A percentile compares a stretch with the other conserved stretches of the same genome.
These are phyloP conservation scores for Cucurbita maxima DNA, from an alignment of 306 rosid genomes.

Conservation along the genomic window DNA sequence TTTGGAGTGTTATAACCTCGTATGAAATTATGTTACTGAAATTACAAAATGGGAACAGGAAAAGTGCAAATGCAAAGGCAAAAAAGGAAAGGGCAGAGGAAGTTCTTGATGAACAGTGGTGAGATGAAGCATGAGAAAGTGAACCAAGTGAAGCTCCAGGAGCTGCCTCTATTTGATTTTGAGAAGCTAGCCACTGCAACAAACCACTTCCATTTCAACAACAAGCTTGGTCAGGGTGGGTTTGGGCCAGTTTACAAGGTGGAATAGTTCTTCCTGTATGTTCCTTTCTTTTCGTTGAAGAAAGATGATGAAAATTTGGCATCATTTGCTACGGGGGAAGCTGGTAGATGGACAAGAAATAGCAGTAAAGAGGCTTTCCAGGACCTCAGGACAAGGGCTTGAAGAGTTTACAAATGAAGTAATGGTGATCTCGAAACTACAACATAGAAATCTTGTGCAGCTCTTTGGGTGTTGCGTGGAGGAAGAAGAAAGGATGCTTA, in stretches of 20 bases:
- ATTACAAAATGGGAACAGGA: not conserved
- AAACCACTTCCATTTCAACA: not conserved
- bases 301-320: not conserved
- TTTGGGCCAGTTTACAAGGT: slow-evolving; percentile 7
- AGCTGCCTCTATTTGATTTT: not conserved
- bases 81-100: not conserved
- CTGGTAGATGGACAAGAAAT: slow-evolving; percentile 17
- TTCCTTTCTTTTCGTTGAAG: not conserved
- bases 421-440: slow-evolving; percentile 19
- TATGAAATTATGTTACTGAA: not conserved
- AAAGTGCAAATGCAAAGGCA: not conserved
- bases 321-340: slow-evolving; percentile 10
- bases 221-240: slow-evolving; percentile 15
- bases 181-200: slow-evolving; percentile 2
- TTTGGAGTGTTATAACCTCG: too few species aligned
- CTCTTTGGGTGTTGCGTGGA: slow-evolving; percentile 21
- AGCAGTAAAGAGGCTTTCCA: slow-evolving; percentile 24
- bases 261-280: not conserved
- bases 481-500: slow-evolving; percentile 24
- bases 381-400: slow-evolving; percentile 20
- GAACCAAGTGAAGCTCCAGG: not conserved
- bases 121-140: not conserved
- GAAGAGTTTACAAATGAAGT: slow-evolving; percentile 25
- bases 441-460: slow-evolving; percentile 28
- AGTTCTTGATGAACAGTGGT: not conserved